Conservation (phyloP, 768 basidiomycete genomes). For the Glaciozyma antarctica region DNA sequence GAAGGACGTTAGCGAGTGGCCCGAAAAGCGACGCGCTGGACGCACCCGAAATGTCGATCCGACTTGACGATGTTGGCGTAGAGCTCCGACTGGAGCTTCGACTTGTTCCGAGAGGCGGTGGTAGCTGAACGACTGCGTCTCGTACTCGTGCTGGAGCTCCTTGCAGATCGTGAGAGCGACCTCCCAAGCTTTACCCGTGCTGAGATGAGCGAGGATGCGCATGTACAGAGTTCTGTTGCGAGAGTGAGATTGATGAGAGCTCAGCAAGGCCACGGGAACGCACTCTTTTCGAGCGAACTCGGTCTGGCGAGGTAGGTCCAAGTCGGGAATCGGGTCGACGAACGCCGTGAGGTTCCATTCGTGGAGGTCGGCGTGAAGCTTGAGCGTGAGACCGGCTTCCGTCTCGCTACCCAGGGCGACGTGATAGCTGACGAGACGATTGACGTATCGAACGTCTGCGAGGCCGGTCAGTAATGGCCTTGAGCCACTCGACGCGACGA, state of each 20-base stretch:
- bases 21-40: background rate
- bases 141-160: constrained; percentile 79
- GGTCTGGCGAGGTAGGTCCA: constrained; percentile 81
- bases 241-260: background rate
- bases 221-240: constrained; percentile 56
- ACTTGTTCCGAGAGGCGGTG: constrained; percentile 47
- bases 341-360: constrained; percentile 77
- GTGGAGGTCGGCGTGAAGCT: constrained; percentile 85
- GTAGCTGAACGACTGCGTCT: constrained; percentile 45
- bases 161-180: constrained; percentile 85
- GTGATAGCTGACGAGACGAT: constrained; percentile 17
- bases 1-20: background rate
- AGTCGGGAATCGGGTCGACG: constrained; percentile 77
- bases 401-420: constrained; percentile 75
- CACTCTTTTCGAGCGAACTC: constrained; percentile 84
- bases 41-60: constrained; percentile 26
- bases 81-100: constrained; percentile 33
- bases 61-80: constrained; percentile 32
- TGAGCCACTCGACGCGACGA: constrained; percentile 90
- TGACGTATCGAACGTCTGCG: constrained; percentile 21
- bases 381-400: constrained; percentile 85
- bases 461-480: constrained; percentile 40
- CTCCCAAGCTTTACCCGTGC: constrained; percentile 97
- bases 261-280: background rate
- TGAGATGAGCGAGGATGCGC: constrained; percentile 85